Evolutionary conservation across 306 rosid genomes (phyloP).

Genomic region (barrel medic (Medicago truncatula)): DNA sequence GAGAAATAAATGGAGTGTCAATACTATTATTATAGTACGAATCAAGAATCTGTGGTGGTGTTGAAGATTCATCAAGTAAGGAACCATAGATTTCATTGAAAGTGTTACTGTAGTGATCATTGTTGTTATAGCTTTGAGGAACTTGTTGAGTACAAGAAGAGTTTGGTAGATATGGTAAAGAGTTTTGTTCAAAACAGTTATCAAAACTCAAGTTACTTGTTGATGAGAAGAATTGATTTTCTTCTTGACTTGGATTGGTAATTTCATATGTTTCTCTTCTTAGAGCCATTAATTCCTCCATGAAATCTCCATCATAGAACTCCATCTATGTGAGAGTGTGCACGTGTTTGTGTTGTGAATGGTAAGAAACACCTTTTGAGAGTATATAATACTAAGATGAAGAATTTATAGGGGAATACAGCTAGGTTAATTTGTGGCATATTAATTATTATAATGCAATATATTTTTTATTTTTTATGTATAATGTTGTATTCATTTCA

Average conservation of each 20-base stretch:
- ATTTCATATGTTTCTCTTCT: slow-evolving; percentile 70
- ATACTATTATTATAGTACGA: slow-evolving; percentile 52
- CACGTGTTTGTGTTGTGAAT: slow-evolving; percentile 48
- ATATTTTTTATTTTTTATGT: neutral
- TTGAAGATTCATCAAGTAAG: slow-evolving; percentile 43
- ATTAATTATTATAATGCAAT: slow-evolving; percentile 23
- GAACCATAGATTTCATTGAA: slow-evolving; percentile 60
- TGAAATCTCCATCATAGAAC: slow-evolving; percentile 64
- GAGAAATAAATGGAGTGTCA: slow-evolving; percentile 54
- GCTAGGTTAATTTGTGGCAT: slow-evolving; percentile 29
- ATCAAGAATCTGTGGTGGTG: slow-evolving; percentile 59
- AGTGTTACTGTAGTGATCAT: slow-evolving; percentile 32
- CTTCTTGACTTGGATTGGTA: slow-evolving; percentile 57
- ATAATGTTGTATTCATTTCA: slow-evolving; percentile 11
- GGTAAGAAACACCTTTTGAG: slow-evolving; percentile 58
- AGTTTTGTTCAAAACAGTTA: slow-evolving; percentile 63
- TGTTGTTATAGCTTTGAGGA: slow-evolving; percentile 50
- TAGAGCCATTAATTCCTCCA: slow-evolving; percentile 69
- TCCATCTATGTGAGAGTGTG: slow-evolving; percentile 53
- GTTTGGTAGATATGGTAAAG: slow-evolving; percentile 47
- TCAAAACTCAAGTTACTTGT: slow-evolving; percentile 39
- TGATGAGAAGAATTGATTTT: slow-evolving; percentile 57
- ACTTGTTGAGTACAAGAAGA: slow-evolving; percentile 53
- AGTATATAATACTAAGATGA: slow-evolving; percentile 43
- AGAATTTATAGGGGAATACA: slow-evolving; percentile 59